phyloP scores from a whole-genome alignment of 2,329 filamentous ascomycete genomes.

The Xenoacremonium recifei region DNA sequence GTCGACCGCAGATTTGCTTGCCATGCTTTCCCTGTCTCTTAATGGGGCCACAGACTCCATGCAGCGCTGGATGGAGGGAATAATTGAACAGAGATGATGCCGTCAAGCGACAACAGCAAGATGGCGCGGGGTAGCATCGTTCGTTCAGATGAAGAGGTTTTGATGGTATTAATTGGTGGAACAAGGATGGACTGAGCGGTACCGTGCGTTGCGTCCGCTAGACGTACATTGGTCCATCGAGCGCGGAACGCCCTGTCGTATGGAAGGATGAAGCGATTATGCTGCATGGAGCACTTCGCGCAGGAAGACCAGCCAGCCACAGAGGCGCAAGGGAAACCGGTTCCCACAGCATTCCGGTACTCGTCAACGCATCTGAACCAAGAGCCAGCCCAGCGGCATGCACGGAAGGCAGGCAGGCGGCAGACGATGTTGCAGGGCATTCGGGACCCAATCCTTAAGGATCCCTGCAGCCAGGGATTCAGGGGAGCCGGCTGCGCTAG shows the following conservation, averaged over 20 bases:
- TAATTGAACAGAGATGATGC: slow-evolving; percentile 13
- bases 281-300: neutral
- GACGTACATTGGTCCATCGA: too few species aligned
- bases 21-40: neutral
- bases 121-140: slow-evolving; percentile 10
- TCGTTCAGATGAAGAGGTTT: slow-evolving; percentile 13
- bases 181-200: neutral
- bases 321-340: neutral
- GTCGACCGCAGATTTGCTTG: neutral
- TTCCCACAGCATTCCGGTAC: slow-evolving; percentile 6
- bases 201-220: too few species aligned
- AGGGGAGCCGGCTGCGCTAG: slow-evolving; percentile 13
- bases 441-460: slow-evolving; percentile 7
- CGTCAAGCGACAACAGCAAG: slow-evolving; percentile 14
- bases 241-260: neutral
- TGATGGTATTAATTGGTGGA: neutral
- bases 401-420: slow-evolving; percentile 4
- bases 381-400: neutral
- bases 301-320: neutral
- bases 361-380: slow-evolving; percentile 3
- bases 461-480: slow-evolving; percentile 11
- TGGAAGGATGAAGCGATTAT: neutral
- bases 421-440: slow-evolving; percentile 15
- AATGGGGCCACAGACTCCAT: slow-evolving; percentile 14
- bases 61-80: slow-evolving; percentile 19